Base-by-base conservation (phyloP, 371 early-diverging fungal species). In the Saksenaea oblongispora region DNA sequence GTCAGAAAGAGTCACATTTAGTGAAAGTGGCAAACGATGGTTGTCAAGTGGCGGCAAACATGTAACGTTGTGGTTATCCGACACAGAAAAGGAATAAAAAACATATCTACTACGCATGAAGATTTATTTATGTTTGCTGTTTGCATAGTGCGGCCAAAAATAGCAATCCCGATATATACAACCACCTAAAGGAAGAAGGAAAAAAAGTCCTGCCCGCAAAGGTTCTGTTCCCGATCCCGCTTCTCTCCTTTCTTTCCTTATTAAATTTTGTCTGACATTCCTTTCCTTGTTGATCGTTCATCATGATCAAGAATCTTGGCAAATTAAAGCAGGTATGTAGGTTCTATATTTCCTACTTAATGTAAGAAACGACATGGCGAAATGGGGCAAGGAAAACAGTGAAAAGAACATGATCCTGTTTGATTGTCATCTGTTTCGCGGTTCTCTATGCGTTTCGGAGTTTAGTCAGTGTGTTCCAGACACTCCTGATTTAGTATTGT, bases 191-290 rank as follows among this genome's bases (percentile, higher is more conserved):
- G n/a, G n/a, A 44, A 44, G 36, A 36, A 39, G 39, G n/a, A 39
- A 39, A 39, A 47, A 47, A 47, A 47, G 22, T 47, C 51, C 51
- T 47, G 51, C 51, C 22, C 22, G 51, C 51, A 22, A 17, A 47
- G 22, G 51, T 47, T 47, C 18, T 47, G 51, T 47, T 47, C 51
- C 51, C 17, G 51, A 47, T 47, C 51, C 51, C 51, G 51, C 51
- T 47, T 47, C 51, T 22, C 51, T 47, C 51, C 22, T 47, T 47
- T 47, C 51, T 47, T 47, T 47, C 51, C 51, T 47, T 47, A 47
- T 47, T 47, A 3, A 47, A 22, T 47, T 47, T 47, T 47, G 51
- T 47, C 51, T 47, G 51, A 47, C 51, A 47, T 47, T 47, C 51
- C 51, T 47, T 47, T 47, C 51, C 22, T 47, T 47, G 51, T 22